phyloP scores from a whole-genome alignment of 768 basidiomycete genomes.

The Agrocybe pediades region DNA sequence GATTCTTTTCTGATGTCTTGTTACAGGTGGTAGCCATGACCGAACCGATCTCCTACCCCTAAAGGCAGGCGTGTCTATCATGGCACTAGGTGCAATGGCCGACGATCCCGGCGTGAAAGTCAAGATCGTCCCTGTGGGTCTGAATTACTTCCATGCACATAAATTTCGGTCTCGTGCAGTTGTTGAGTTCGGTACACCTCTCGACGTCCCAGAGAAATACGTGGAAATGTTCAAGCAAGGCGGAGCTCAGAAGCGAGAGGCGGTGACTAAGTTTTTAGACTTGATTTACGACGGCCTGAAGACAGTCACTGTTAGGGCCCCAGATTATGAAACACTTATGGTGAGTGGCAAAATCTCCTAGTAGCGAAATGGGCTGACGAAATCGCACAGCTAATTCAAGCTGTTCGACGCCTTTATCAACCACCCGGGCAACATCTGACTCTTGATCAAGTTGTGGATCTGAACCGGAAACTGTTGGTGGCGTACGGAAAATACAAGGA shows the following conservation, averaged over 20 bases:
- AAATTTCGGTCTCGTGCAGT: conserved; percentile 96
- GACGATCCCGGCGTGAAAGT: conserved; percentile 84
- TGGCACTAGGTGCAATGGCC: conserved; percentile 98
- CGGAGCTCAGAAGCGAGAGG: conserved; percentile 87
- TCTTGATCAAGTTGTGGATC: conserved; percentile 92
- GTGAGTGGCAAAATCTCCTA: conserved; percentile 40
- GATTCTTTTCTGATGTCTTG: conserved; percentile 6
- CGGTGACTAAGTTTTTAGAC: conserved; percentile 88
- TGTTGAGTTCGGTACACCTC: conserved; percentile 90
- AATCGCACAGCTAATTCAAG: conserved; percentile 85
- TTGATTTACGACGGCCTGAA: conserved; percentile 91
- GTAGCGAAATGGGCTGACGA: conserved; percentile 6
- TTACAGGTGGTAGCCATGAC: conserved; percentile 93
- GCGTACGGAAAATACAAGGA: conserved; percentile 93
- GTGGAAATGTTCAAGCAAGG: conserved; percentile 92
- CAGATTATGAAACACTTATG: conserved; percentile 98
- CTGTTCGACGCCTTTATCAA: conserved; percentile 89
- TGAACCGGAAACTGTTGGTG: conserved; percentile 90
- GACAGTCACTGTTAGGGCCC: conserved; percentile 93
- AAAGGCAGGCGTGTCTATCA: conserved; percentile 96
- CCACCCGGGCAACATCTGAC: conserved; percentile 93
- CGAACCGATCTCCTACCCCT: conserved; percentile 96
- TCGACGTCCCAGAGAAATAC: conserved; percentile 86
- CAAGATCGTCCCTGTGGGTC: conserved; percentile 87
- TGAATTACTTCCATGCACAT: conserved; percentile 76